Base-by-base conservation (phyloP, 495 filamentous ascomycete species). In the Talaromyces adpressus region DNA sequence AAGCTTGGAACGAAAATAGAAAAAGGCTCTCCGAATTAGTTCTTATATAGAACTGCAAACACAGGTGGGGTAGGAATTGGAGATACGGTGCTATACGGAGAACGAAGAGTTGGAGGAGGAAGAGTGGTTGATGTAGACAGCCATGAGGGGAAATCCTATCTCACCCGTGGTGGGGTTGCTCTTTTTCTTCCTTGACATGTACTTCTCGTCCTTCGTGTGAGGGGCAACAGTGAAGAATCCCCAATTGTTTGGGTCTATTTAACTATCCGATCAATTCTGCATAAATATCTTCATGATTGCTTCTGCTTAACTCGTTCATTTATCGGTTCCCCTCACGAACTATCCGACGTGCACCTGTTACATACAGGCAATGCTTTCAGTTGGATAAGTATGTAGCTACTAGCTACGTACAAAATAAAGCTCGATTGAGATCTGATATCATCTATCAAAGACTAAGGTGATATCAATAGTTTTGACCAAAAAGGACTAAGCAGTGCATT, bases 1-100 rank as follows among this genome's bases (percentile, higher is more conserved):
- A 23, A 39, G 30, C 12, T 23, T 12, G 11, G 14, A 27, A 45
- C 22, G 12, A 56, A 29, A 27, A 27, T 7, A 56, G 14, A 25
- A 54, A 30, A 29, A 49, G 22, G 45, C 22, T 49, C 45, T 49
- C 45, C 45, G 45, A 49, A 49, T 49, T 20, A 22, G n/a, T 49
- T 20, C 45, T 49, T 49, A 49, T 49, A 49, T 49, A 20, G 45
- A 49, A 49, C n/a, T 49, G 8, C 45, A 20, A 49, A 20, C 12
- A 49, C 45, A 49, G n/a, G 45, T 56, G 52, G 52, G 56, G 30
- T 11, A 2, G 29, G 56, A 58, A 32, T 58, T 58, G 56, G 56
- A 20, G 56, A 58, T 58, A 11, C n/a, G n/a, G n/a, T n/a, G n/a
- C n/a, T n/a, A n/a, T n/a, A n/a, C n/a, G 11, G 18, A 22, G 18